A percentile compares a stretch with the other conserved stretches of the same genome.
Conservation (phyloP, 2,329 filamentous ascomycete species). For the Fragosphaeria purpurea region DNA sequence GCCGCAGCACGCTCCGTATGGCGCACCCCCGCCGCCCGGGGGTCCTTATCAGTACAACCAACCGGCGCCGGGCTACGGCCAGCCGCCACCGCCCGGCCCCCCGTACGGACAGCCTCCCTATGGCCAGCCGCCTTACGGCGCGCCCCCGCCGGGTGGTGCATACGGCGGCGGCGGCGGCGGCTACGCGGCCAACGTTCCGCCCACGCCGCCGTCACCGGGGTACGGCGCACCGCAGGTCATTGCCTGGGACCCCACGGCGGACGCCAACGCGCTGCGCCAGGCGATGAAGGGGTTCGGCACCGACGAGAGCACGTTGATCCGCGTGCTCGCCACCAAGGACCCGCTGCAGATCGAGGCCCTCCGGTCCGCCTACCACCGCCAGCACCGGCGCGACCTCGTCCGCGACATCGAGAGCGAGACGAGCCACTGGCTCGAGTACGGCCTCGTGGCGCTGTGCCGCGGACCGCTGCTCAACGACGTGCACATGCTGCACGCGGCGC, state of each 20-base stretch:
- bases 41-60: conserved; percentile 9
- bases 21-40: conserved; percentile 13
- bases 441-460: conserved; percentile 61
- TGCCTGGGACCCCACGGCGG: conserved; percentile 54
- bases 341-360: conserved; percentile 66
- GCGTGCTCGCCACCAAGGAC: conserved; percentile 60
- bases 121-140: conserved; percentile 22
- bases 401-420: conserved; percentile 72
- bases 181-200: conserved; percentile 25
- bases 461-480: conserved; percentile 75
- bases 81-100: conserved; percentile 18
- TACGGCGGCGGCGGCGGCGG: conserved; percentile 19
- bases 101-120: conserved; percentile 24
- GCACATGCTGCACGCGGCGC: conserved; percentile 56
- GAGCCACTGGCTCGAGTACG: conserved; percentile 62
- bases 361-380: conserved; percentile 54
- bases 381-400: conserved; percentile 58
- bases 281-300: conserved; percentile 92
- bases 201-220: conserved; percentile 59
- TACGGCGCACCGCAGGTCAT: conserved; percentile 65
- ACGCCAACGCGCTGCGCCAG: conserved; percentile 62
- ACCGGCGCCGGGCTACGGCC: conserved; percentile 20
- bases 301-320: conserved; percentile 68
- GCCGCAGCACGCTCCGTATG: conserved; percentile 15
- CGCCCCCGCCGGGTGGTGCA: conserved; percentile 27